phyloP scores from a whole-genome alignment of 805 yeast species.

The Barnettozyma salicaria region DNA sequence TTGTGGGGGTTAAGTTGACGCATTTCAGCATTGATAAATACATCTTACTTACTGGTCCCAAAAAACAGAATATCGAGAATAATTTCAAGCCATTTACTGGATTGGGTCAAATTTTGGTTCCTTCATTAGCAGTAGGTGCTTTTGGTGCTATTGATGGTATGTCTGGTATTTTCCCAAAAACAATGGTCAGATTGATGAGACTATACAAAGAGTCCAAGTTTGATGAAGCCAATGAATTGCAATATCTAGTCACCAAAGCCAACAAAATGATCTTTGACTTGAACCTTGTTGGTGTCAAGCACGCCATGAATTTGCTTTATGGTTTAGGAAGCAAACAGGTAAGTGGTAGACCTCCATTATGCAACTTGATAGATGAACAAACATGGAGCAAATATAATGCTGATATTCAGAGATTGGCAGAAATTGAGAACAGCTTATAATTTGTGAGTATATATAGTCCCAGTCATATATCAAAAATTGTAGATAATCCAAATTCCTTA shows the following conservation, averaged over 20 bases:
- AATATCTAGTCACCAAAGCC: conserved; percentile 37
- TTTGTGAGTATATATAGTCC: too few relatives aligned
- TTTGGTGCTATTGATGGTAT: conserved; percentile 48
- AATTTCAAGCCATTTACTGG: conserved; percentile 44
- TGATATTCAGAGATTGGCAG: conserved; percentile 16
- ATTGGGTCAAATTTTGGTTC: conserved; percentile 46
- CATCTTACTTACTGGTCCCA: conserved; percentile 33
- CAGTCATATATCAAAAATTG: too few relatives aligned
- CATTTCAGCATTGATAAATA: conserved; percentile 43
- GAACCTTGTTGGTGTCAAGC: conserved; percentile 30
- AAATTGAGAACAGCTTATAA: conserved; percentile 10
- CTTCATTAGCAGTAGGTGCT: conserved; percentile 39
- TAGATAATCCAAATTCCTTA: too few relatives aligned
- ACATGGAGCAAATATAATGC: conserved; percentile 15
- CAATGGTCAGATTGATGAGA: conserved; percentile 34
- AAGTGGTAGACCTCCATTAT: conserved; percentile 31
- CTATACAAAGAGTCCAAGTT: conserved; percentile 31
- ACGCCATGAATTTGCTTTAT: conserved; percentile 20
- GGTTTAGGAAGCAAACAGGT: conserved; percentile 24
- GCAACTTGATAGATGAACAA: conserved; percentile 9
- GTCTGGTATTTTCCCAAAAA: conserved; percentile 46
- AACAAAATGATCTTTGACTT: conserved; percentile 28
- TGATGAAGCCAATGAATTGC: conserved; percentile 37
- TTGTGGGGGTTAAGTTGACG: conserved; percentile 37
- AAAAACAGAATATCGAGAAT: conserved; percentile 29